phyloP scores from a whole-genome alignment of 768 basidiomycete genomes.

The Scleroderma bovista region DNA sequence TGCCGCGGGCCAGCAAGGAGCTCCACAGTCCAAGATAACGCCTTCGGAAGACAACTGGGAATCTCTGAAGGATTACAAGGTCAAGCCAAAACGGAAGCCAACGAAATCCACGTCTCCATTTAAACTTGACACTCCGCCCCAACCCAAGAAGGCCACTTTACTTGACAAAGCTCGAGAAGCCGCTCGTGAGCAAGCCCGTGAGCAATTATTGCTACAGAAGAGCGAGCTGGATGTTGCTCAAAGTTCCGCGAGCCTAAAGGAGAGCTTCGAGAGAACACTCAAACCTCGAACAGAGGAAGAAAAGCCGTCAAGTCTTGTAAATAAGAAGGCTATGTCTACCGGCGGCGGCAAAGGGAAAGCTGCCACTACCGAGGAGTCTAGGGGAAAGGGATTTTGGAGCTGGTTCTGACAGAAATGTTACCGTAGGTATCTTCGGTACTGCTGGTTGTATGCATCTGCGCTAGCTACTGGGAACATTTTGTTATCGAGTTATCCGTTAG shows the following conservation, averaged over 20 bases:
- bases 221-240: not conserved
- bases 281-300: not conserved
- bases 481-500: too few relatives aligned
- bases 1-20: not conserved
- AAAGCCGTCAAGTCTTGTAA: too few relatives aligned
- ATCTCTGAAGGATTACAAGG: slow-evolving; percentile 17
- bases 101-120: not conserved
- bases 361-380: not conserved
- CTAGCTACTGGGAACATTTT: too few relatives aligned
- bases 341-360: not conserved
- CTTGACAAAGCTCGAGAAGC: not conserved
- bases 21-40: not conserved
- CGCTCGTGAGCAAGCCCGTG: not conserved
- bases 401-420: slow-evolving; percentile 4
- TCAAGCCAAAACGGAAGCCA: not conserved
- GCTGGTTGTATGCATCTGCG: too few relatives aligned
- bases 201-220: not conserved
- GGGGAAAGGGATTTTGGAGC: slow-evolving; percentile 3
- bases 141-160: not conserved
- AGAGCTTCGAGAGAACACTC: slow-evolving; percentile 17
- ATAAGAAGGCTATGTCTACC: not conserved
- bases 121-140: not conserved
- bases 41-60: slow-evolving; percentile 14
- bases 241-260: slow-evolving; percentile 15
- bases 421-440: not conserved